A percentile compares a stretch with the other conserved stretches of the same genome.
These are phyloP conservation scores for Gautieria morchelliformis DNA, from an alignment of 768 basidiomycete species.

Conservation along the genomic window DNA sequence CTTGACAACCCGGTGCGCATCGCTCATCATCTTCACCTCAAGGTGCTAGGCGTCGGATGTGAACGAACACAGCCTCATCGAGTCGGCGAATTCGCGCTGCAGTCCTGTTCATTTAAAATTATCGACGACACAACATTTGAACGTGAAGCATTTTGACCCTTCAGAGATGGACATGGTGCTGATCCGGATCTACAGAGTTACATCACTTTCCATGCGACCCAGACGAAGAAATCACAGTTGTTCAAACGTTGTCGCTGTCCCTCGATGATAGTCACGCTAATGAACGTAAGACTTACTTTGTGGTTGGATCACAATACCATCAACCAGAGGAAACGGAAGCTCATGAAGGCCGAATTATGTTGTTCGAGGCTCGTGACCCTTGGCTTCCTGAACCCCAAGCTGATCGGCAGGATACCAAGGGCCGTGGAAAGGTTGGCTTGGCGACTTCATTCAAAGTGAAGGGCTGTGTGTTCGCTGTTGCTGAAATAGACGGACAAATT, in stretches of 20 bases:
- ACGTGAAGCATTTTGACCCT: slow-evolving; percentile 29
- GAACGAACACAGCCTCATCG: slow-evolving; percentile 43
- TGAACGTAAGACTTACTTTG: slow-evolving; percentile 18
- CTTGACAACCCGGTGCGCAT: slow-evolving; percentile 63
- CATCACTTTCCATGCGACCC: slow-evolving; percentile 37
- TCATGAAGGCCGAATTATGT: slow-evolving; percentile 50
- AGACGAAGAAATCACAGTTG: slow-evolving; percentile 56
- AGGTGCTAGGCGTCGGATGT: slow-evolving; percentile 60
- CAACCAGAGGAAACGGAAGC: slow-evolving; percentile 22
- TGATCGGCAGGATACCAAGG: slow-evolving; percentile 7
- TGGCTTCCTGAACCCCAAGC: background rate
- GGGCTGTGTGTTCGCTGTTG: slow-evolving; percentile 66
- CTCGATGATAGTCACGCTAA: slow-evolving; percentile 20
- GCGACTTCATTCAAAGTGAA: slow-evolving; percentile 36
- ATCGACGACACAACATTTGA: slow-evolving; percentile 56
- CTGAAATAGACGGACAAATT: slow-evolving; percentile 32
- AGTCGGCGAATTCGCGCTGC: slow-evolving; percentile 37
- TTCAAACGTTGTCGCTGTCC: slow-evolving; percentile 24
- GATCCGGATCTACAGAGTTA: slow-evolving; percentile 28
- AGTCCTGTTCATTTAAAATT: slow-evolving; percentile 51
- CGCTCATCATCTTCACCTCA: slow-evolving; percentile 42
- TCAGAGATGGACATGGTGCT: slow-evolving; percentile 1
- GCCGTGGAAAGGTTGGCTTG: slow-evolving; percentile 18
- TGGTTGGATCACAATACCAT: slow-evolving; percentile 30
- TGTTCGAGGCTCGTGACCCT: slow-evolving; percentile 27